These are phyloP conservation scores for Aspergillus glaucus DNA, from an alignment of 2,329 filamentous ascomycete species.

Conservation along the genomic window DNA sequence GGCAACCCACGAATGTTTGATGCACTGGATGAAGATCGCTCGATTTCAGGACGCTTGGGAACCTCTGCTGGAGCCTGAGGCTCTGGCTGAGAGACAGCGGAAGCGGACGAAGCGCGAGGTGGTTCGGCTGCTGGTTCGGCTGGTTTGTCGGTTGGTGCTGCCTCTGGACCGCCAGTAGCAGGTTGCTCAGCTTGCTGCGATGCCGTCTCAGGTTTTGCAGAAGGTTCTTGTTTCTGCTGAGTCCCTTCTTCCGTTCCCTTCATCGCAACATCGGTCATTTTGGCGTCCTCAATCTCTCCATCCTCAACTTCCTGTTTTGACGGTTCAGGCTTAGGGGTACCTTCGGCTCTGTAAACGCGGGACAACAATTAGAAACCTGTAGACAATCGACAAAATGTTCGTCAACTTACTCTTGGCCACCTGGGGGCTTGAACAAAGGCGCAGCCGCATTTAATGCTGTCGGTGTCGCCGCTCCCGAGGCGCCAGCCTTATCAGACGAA, in stretches of 20 bases:
- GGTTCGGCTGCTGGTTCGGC: conserved; percentile 9
- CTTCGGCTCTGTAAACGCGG: conserved; percentile 21
- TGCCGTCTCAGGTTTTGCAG: conserved; percentile 9
- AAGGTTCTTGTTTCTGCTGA: conserved; percentile 7
- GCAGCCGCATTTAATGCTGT: conserved; percentile 36
- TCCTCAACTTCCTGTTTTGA: conserved; percentile 38
- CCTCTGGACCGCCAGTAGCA: conserved; percentile 5
- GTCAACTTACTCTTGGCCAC: conserved; percentile 29
- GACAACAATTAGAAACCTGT: not conserved
- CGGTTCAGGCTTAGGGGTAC: conserved; percentile 16
- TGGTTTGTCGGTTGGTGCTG: conserved; percentile 8
- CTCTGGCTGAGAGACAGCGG: conserved; percentile 18
- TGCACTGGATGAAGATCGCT: conserved; percentile 21
- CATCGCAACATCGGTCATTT: conserved; percentile 30
- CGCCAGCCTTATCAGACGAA: conserved; percentile 17
- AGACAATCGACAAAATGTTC: not conserved
- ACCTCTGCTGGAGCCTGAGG: conserved; percentile 24
- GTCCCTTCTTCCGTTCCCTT: conserved; percentile 5
- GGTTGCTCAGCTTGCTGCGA: conserved; percentile 6
- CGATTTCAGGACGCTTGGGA: conserved; percentile 35
- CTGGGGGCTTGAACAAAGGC: conserved; percentile 34
- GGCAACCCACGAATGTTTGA: conserved; percentile 29
- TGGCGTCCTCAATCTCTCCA: conserved; percentile 43
- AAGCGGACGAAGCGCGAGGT: conserved; percentile 11
- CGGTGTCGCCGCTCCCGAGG: conserved; percentile 26